phyloP scores from a whole-genome alignment of 768 basidiomycete species.

The Leccinum uliginosum region DNA sequence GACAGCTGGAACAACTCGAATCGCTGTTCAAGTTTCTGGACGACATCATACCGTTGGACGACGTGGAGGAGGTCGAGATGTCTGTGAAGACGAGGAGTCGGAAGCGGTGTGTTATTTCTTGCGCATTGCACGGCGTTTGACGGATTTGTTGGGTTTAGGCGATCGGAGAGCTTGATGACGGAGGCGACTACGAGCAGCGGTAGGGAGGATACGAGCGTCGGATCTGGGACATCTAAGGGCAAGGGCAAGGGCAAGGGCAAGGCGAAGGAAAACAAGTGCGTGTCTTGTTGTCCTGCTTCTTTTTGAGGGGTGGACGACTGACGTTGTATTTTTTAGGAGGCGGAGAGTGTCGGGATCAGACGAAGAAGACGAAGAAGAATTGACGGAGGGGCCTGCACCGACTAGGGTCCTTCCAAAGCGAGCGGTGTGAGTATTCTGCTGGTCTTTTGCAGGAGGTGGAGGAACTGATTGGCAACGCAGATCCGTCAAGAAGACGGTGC shows the following conservation, averaged over 20 bases:
- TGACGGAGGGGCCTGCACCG: constrained; percentile 36
- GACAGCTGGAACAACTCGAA: constrained; percentile 53
- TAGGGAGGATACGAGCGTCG: constrained; percentile 30
- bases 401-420: constrained; percentile 53
- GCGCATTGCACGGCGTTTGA: neutral
- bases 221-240: constrained; percentile 28
- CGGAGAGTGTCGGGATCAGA: constrained; percentile 53
- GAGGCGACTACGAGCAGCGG: constrained; percentile 38
- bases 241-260: constrained; percentile 29
- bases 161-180: constrained; percentile 58
- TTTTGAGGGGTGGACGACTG: neutral
- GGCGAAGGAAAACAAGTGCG: constrained; percentile 39
- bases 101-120: constrained; percentile 43
- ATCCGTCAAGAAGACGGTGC: constrained; percentile 35
- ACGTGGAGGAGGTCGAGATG: constrained; percentile 44
- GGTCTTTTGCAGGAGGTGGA: neutral
- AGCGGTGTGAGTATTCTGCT: constrained; percentile 43
- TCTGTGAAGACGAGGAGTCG: constrained; percentile 37
- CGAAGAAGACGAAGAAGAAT: constrained; percentile 42
- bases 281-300: neutral
- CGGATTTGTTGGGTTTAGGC: constrained; percentile 32
- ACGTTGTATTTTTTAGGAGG: constrained; percentile 36
- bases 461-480: constrained; percentile 20
- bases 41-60: constrained; percentile 64
- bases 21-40: constrained; percentile 70